Evolutionary conservation across 805 yeast species (phyloP), one percentile per base, ranked within the genome.

Genomic region (Candida parachauliodes): DNA sequence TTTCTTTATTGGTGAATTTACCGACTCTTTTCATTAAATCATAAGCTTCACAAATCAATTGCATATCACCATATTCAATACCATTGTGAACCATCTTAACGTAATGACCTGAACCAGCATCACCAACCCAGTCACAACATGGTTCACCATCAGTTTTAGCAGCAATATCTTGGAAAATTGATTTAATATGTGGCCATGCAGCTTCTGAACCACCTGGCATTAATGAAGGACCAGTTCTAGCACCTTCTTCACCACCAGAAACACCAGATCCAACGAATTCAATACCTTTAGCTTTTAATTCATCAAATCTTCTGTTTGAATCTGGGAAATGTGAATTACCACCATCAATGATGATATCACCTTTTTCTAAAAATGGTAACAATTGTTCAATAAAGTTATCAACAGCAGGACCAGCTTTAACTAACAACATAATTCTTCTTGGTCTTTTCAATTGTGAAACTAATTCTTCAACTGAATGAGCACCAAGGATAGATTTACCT

Each of bases 201-300:
- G 86, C 96, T 54, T 74, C 77, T 62, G 88, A 85, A 65, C 98
- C 98, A 81, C 98, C 98, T 55, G 98, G 98, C 98, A 91, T 91
- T 68, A 91, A 78, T 47, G 98, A 89, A 47, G 98, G 98, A 60
- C 98, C 98, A 70, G 85, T 79, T 73, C 98, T 87, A 57, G 98
- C 98, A 77, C 98, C 98, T 68, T 91, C 98, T 74, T 91, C 98
- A 77, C 98, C 98, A 71, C 98, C 98, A 54, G 98, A 91, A 49
- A 93, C 98, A 84, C 98, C 98, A 46, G 96, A 89, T 59, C 98
- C 98, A 48, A 91, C 98, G 54, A 88, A 93, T 50, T 79, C 72
- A 60, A 89, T 81, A 30, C 95, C 98, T 76, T 91, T 81, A 41
- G 68, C 73, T 66, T 83, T 80, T 65, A 91, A 79, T 63, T 88